Evolutionary conservation across 495 filamentous ascomycete species (phyloP).

Genomic region (Podospora australis): DNA sequence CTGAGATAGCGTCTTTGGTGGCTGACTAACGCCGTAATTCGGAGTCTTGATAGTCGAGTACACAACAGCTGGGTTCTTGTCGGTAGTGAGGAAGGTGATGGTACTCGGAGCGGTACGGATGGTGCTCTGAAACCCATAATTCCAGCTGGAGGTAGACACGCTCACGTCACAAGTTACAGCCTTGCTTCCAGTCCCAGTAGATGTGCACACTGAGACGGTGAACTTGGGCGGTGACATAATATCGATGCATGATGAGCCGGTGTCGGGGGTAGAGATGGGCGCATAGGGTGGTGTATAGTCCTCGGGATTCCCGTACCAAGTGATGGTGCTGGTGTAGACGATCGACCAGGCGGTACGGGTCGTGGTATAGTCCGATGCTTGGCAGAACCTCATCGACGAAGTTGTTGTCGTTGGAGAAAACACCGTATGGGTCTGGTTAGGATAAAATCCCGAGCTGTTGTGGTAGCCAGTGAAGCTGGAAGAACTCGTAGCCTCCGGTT

Average conservation of each 20-base stretch:
- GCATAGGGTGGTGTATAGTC: slow-evolving; percentile 40
- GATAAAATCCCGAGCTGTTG: slow-evolving; percentile 1
- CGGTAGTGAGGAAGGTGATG: slow-evolving; percentile 38
- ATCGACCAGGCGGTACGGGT: slow-evolving; percentile 29
- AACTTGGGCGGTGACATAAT: slow-evolving; percentile 22
- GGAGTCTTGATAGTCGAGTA: slow-evolving; percentile 34
- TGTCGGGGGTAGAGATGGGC: slow-evolving; percentile 28
- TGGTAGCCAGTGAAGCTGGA: no score
- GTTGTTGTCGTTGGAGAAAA: not conserved
- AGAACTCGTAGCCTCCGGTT: no score
- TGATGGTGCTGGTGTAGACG: slow-evolving; percentile 38
- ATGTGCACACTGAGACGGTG: slow-evolving; percentile 35
- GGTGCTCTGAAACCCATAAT: slow-evolving; percentile 13
- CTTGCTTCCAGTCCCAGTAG: slow-evolving; percentile 22
- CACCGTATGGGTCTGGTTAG: slow-evolving; percentile 9
- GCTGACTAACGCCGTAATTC: slow-evolving; percentile 34
- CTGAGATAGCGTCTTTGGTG: slow-evolving; percentile 15
- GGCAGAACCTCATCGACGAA: slow-evolving; percentile 16
- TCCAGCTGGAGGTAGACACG: slow-evolving; percentile 12
- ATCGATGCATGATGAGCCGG: slow-evolving; percentile 27
- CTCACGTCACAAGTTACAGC: slow-evolving; percentile 19
- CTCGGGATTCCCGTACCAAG: slow-evolving; percentile 35
- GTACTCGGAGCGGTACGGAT: slow-evolving; percentile 3
- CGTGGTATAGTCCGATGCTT: slow-evolving; percentile 7
- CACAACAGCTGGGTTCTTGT: slow-evolving; percentile 44